phyloP scores from a whole-genome alignment of 2,329 filamentous ascomycete genomes.

The Colletotrichum musae region DNA sequence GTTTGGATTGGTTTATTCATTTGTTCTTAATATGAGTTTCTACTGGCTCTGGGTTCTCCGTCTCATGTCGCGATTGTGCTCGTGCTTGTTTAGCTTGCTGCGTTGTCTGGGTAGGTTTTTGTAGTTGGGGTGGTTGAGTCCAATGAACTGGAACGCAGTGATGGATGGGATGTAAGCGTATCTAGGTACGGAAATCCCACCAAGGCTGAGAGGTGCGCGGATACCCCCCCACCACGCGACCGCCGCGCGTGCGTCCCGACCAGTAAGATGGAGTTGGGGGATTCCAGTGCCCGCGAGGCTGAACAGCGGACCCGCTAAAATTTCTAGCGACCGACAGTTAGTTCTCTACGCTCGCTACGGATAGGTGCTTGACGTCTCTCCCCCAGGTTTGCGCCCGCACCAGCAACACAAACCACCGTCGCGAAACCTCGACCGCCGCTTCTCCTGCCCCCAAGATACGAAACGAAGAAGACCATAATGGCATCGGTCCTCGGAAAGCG shows the following conservation, averaged over 20 bases:
- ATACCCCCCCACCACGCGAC: neutral
- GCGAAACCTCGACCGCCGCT: too few species aligned
- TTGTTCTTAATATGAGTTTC: too few species aligned
- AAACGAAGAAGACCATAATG: too few species aligned
- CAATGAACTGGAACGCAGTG: neutral
- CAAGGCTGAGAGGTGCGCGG: conserved; percentile 6
- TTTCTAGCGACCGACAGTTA: conserved; percentile 5
- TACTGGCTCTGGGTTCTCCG: too few species aligned
- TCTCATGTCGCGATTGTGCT: too few species aligned
- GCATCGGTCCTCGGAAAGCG: conserved; percentile 41
- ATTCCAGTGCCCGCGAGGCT: conserved; percentile 2
- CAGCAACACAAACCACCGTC: too few species aligned
- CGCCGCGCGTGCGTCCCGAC: too few species aligned
- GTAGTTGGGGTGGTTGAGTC: neutral
- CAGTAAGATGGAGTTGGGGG: neutral
- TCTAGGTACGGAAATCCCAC: neutral
- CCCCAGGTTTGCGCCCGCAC: too few species aligned
- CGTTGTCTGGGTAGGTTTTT: neutral
- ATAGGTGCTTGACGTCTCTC: too few species aligned
- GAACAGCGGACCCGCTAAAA: conserved; percentile 12
- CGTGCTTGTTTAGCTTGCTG: neutral
- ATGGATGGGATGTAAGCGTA: neutral
- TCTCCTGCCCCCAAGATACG: too few species aligned
- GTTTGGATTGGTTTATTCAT: too few species aligned
- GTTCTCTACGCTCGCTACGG: too few species aligned